Conservation (phyloP, 1,284 basidiomycete genomes). For the Cryptococcus depauperatus region DNA sequence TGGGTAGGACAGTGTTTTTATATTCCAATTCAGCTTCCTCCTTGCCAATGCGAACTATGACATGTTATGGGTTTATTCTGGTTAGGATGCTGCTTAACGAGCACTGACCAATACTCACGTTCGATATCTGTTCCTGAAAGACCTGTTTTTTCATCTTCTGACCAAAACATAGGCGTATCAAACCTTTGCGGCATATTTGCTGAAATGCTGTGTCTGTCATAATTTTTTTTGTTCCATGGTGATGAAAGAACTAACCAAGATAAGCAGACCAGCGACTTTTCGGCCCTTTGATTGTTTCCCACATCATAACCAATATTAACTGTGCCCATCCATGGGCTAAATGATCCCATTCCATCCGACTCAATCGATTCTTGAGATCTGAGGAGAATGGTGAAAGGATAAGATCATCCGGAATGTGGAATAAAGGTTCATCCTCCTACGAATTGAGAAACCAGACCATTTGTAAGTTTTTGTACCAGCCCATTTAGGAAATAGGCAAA, state of each 20-base stretch:
- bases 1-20: constrained; percentile 56
- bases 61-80: neutral
- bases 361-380: constrained; percentile 47
- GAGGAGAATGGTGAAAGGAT: constrained; percentile 75
- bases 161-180: constrained; percentile 95
- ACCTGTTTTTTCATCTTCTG: constrained; percentile 60
- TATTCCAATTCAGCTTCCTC: constrained; percentile 75
- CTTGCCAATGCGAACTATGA: constrained; percentile 73
- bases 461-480: too few species aligned
- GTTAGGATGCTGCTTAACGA: too few species aligned
- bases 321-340: constrained; percentile 73
- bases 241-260: constrained; percentile 51
- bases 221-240: neutral
- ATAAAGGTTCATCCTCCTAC: constrained; percentile 51
- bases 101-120: too few species aligned
- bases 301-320: constrained; percentile 90
- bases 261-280: constrained; percentile 62
- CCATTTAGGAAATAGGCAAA: too few species aligned
- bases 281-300: constrained; percentile 61
- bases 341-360: constrained; percentile 55
- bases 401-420: constrained; percentile 69
- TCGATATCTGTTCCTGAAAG: constrained; percentile 76
- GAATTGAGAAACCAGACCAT: too few species aligned
- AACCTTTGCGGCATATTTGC: constrained; percentile 61
- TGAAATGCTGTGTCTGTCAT: constrained; percentile 5